Conservation (phyloP, 495 filamentous ascomycete species). For the Penicillium paradoxum region DNA sequence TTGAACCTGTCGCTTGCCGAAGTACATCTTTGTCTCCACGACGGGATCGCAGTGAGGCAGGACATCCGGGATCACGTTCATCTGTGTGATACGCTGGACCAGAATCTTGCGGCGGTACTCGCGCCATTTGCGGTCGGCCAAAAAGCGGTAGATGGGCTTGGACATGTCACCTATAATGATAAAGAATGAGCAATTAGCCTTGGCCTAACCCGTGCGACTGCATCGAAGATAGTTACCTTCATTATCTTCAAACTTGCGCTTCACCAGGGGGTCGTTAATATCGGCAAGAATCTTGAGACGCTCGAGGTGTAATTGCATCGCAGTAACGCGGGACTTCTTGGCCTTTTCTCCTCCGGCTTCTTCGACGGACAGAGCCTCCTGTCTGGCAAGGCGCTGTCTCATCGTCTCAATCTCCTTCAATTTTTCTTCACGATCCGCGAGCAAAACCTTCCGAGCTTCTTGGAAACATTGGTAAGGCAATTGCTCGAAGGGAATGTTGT, state of each 20-base stretch:
- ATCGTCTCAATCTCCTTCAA: conserved; percentile 57
- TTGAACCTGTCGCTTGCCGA: conserved; percentile 57
- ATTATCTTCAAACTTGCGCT: conserved; percentile 92
- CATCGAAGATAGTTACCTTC: conserved; percentile 53
- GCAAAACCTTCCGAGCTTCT: conserved; percentile 80
- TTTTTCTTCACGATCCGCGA: conserved; percentile 78
- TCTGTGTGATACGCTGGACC: conserved; percentile 81
- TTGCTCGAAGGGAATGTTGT: conserved; percentile 81
- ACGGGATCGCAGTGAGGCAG: conserved; percentile 75
- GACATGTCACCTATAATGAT: conserved; percentile 72
- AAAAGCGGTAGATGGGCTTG: conserved; percentile 91
- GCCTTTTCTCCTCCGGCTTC: conserved; percentile 54
- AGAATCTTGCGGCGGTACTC: conserved; percentile 69
- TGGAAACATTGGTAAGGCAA: conserved; percentile 97
- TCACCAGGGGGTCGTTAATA: conserved; percentile 92
- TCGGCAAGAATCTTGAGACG: conserved; percentile 83
- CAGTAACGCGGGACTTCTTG: conserved; percentile 61
- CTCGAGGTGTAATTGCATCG: conserved; percentile 70
- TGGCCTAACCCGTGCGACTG: not conserved
- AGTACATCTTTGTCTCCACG: conserved; percentile 74
- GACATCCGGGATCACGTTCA: conserved; percentile 90
- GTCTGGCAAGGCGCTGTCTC: conserved; percentile 52
- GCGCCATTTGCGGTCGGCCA: conserved; percentile 84
- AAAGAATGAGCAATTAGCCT: conserved; percentile 9
- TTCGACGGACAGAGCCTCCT: conserved; percentile 55